phyloP scores from a whole-genome alignment of 2,329 filamentous ascomycete species.

The Colletotrichum paranaense region DNA sequence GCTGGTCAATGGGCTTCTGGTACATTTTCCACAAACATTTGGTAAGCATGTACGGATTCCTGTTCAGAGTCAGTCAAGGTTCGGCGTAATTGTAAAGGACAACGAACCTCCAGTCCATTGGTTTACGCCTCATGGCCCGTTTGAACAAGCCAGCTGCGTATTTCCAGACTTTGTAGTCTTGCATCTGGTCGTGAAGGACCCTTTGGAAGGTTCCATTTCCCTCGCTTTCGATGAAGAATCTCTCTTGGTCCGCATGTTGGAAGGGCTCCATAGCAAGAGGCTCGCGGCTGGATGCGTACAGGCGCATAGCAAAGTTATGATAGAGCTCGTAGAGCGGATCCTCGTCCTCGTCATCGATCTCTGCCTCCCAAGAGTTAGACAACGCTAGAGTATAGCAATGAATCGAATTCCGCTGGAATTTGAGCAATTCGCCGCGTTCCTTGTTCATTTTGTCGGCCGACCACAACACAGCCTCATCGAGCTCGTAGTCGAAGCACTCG shows the following conservation, averaged over 20 bases:
- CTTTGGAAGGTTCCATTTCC: slow-evolving; percentile 63
- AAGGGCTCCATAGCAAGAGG: slow-evolving; percentile 74
- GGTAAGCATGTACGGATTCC: slow-evolving; percentile 69
- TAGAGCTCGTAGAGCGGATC: slow-evolving; percentile 69
- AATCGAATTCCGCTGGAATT: slow-evolving; percentile 82
- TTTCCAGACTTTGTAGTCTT: slow-evolving; percentile 71
- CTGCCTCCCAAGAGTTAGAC: slow-evolving; percentile 62
- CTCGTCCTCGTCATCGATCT: slow-evolving; percentile 57
- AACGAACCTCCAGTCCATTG: slow-evolving; percentile 67
- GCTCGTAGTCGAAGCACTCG: slow-evolving; percentile 87
- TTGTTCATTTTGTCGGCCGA: slow-evolving; percentile 92
- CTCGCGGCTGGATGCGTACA: slow-evolving; percentile 71
- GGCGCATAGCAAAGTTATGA: slow-evolving; percentile 69
- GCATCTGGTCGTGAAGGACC: slow-evolving; percentile 67
- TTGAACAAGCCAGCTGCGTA: slow-evolving; percentile 67
- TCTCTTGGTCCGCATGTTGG: slow-evolving; percentile 64
- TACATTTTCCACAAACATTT: slow-evolving; percentile 76
- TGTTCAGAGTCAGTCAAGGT: slow-evolving; percentile 43
- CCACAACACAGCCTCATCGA: slow-evolving; percentile 90
- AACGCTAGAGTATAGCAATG: slow-evolving; percentile 78
- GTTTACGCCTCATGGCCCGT: slow-evolving; percentile 65
- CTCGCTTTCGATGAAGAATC: slow-evolving; percentile 65
- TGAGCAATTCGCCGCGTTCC: slow-evolving; percentile 78
- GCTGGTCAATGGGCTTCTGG: slow-evolving; percentile 56
- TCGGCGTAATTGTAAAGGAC: neutral